Base-by-base conservation (phyloP, 495 filamentous ascomycete species). In the Acidomyces sp. region DNA sequence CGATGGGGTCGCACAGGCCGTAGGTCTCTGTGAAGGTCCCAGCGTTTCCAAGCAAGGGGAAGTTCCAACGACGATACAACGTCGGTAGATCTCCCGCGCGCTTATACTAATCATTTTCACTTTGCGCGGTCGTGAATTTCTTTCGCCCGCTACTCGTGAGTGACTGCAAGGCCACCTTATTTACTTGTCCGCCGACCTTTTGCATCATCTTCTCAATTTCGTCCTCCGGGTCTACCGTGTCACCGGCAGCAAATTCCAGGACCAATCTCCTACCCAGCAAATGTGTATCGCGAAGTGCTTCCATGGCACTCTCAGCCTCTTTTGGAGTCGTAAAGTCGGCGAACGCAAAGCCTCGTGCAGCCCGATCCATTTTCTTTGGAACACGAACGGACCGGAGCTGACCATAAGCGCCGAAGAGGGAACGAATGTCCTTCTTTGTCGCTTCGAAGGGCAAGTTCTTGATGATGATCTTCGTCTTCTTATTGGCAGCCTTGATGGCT, bases 391-490 rank as follows among this genome's bases (percentile, higher is more conserved):
- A 85, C 31, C 86, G 80, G 39, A 99, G 71, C 52, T 92, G 80
- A 15, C 92, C 90, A 57, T 94, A 99, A 13, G 81, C 68, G 32
- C 81, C 75, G 58, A 99, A 84, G 7, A 99, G 67, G 12, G 77
- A 66, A 28, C 81, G 73, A 22, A 99, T 67, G 51, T 99, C 92
- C 56, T 90, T 86, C 68, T 93, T 94, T 29, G 75, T 80, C 7
- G 81, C 79, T 62, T 96, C 82, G 65, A 99, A 99, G 6, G 90
- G 90, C 55, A 99, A 62, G 66, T 99, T 99, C 68, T 96, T 96
- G 67, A 97, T 83, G 59, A 96, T 80, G 52, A 99, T 77, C 67
- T 96, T 95, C 23, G 86, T 94, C 37, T 74, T 70, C 51, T 74
- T 73, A 18, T 70, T 72, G 3, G 77, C 73, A 12, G 72, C 56